Base-by-base conservation (phyloP, 805 yeast species). In the Candida koratica region DNA sequence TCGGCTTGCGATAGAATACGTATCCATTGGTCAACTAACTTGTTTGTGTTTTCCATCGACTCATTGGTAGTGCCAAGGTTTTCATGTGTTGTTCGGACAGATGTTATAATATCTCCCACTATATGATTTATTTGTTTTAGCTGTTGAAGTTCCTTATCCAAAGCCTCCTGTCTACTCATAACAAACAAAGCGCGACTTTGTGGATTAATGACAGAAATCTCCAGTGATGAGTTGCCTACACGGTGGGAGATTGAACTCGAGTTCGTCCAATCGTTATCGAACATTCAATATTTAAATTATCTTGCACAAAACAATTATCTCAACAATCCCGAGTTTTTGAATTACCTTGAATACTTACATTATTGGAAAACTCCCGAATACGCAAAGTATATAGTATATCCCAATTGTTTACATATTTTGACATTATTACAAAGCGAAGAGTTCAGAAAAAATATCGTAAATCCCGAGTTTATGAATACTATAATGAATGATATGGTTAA, bases 181-280 rank as follows among this genome's bases (percentile, higher is more conserved):
- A 17, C 7, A 18, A 17, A 15, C 17, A 14, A 7, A 5, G 18
- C 32, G 25, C 32, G 20, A 23, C 15, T 8, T 18, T 14, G 12
- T n/a, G 26, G 14, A 14, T 5, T 7, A 14, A 36, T 36, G 39
- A 18, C 35, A 12, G 38, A 26, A 19, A 36, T 37, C 13, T 41
- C 49, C 23, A 45, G 46, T 6, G 46, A 45, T 15, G 46, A 52
- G 17, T 64, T 76, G n/a, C 88, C 90, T n/a, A 73, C 84, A 4
- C 58, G 95, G 39, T 86, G 90, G 86, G 95, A 85, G 51, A 77
- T 85, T 15, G 95, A 85, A 48, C 68, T 85, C n/a, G 97, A 84
- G 75, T 90, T 90, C 60, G 94, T 90, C 3, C 97, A 90, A 60
- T 81, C 95, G 11, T 68, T 90, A 22, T 86, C 96, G 2, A 93